phyloP scores from a whole-genome alignment of 2,329 filamentous ascomycete genomes.

The Berkeleyomyces rouxiae region DNA sequence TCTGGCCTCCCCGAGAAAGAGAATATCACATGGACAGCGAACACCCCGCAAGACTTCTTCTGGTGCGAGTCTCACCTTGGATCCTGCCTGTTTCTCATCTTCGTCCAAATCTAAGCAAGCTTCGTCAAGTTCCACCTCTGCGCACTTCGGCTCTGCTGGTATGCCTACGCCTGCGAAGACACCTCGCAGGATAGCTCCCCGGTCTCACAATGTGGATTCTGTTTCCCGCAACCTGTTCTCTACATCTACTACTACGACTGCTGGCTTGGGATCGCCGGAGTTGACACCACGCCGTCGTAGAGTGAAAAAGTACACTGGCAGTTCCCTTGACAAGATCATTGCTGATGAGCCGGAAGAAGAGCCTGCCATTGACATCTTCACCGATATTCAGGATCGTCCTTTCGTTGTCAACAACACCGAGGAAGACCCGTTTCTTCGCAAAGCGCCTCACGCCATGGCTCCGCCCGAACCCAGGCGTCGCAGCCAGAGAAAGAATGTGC shows the following conservation, averaged over 20 bases:
- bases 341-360: conserved; percentile 37
- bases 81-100: conserved; percentile 28
- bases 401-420: conserved; percentile 48
- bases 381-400: conserved; percentile 62
- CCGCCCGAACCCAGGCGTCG: conserved; percentile 25
- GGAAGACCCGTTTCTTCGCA: conserved; percentile 56
- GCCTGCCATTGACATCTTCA: conserved; percentile 56
- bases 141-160: conserved; percentile 29
- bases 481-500: conserved; percentile 38
- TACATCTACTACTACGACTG: background rate
- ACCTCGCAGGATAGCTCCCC: conserved; percentile 43
- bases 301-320: conserved; percentile 38
- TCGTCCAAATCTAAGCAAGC: conserved; percentile 20
- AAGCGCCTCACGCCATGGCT: conserved; percentile 21
- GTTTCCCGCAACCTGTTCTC: conserved; percentile 45
- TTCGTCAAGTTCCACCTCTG: conserved; percentile 20
- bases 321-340: conserved; percentile 27
- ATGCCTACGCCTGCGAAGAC: conserved; percentile 69
- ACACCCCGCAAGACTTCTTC: conserved; percentile 16
- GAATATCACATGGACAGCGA: conserved; percentile 25
- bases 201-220: conserved; percentile 33
- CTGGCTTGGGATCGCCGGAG: conserved; percentile 32
- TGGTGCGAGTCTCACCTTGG: conserved; percentile 23
- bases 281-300: conserved; percentile 41
- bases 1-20: conserved; percentile 17